Conservation (phyloP, 805 yeast genomes). For the Torulaspora delbrueckii region DNA sequence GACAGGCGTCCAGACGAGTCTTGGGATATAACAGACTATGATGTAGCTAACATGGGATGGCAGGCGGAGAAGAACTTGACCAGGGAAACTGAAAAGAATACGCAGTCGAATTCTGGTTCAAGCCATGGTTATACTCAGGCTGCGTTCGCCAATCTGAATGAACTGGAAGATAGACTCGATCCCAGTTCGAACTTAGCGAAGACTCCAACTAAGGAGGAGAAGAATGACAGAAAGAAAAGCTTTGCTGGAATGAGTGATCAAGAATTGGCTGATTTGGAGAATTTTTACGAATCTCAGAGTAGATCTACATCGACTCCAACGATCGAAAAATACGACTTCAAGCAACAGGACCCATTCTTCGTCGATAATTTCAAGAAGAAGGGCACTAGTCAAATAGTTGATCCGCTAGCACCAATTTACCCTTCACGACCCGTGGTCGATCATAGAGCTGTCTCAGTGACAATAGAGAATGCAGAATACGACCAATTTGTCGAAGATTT, state of each 20-base stretch:
- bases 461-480: conserved; percentile 21
- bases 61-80: conserved; percentile 20
- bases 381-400: conserved; percentile 9
- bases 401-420: conserved; percentile 27
- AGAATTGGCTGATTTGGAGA: conserved; percentile 31
- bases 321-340: conserved; percentile 31
- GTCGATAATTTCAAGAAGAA: conserved; percentile 11
- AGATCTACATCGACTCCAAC: conserved; percentile 23
- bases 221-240: conserved; percentile 21
- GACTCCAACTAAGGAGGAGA: conserved; percentile 1
- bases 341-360: conserved; percentile 25
- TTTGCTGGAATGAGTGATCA: conserved; percentile 34
- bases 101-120: conserved; percentile 33
- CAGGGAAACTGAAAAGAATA: conserved; percentile 25
- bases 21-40: conserved; percentile 18
- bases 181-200: conserved; percentile 1
- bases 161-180: conserved; percentile 32
- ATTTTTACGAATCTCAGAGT: conserved; percentile 24
- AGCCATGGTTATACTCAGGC: conserved; percentile 30
- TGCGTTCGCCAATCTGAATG: conserved; percentile 33
- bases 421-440: conserved; percentile 34
- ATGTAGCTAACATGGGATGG: conserved; percentile 22
- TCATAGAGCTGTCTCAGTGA: conserved; percentile 29
- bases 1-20: conserved; percentile 17
- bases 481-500: conserved; percentile 12